These are phyloP conservation scores for Cordia subcordata DNA, from an alignment of 257 asterid species.

Conservation along the genomic window DNA sequence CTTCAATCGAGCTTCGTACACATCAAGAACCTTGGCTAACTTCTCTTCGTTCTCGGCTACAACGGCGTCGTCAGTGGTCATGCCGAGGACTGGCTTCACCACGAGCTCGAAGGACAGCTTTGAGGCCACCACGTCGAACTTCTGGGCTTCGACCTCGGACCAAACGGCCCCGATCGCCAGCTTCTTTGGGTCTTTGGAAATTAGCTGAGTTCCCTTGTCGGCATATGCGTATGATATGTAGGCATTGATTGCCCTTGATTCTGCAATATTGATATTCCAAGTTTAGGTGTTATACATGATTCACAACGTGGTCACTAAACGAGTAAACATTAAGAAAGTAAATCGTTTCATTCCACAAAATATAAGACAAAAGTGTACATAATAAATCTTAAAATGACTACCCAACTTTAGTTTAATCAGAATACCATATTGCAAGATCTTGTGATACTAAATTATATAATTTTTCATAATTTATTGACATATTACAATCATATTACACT, in stretches of 20 bases:
- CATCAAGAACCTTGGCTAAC: constrained; percentile 37
- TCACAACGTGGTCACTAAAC: too few relatives aligned
- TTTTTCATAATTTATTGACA: too few relatives aligned
- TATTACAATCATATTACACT: too few relatives aligned
- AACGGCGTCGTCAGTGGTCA: constrained; percentile 28
- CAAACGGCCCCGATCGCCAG: constrained; percentile 32
- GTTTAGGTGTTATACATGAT: not conserved
- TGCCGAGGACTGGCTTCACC: constrained; percentile 42
- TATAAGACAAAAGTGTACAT: too few relatives aligned
- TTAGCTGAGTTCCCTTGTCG: constrained; percentile 41
- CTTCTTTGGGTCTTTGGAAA: constrained; percentile 36
- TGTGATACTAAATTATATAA: too few relatives aligned
- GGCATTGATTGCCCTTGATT: constrained; percentile 61
- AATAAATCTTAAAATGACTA: too few relatives aligned
- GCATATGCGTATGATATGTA: constrained; percentile 43
- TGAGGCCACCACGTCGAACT: constrained; percentile 35
- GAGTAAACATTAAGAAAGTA: too few relatives aligned
- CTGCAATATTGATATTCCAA: constrained; percentile 44
- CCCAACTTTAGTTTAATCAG: too few relatives aligned
- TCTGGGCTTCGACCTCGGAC: constrained; percentile 64
- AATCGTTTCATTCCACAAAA: too few relatives aligned
- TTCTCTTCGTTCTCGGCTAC: constrained; percentile 11
- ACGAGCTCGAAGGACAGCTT: constrained; percentile 38
- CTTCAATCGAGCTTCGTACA: constrained; percentile 42
- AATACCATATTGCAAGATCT: too few relatives aligned